Conservation (phyloP, 2,329 filamentous ascomycete species). For the Grosmannia clavigera region DNA sequence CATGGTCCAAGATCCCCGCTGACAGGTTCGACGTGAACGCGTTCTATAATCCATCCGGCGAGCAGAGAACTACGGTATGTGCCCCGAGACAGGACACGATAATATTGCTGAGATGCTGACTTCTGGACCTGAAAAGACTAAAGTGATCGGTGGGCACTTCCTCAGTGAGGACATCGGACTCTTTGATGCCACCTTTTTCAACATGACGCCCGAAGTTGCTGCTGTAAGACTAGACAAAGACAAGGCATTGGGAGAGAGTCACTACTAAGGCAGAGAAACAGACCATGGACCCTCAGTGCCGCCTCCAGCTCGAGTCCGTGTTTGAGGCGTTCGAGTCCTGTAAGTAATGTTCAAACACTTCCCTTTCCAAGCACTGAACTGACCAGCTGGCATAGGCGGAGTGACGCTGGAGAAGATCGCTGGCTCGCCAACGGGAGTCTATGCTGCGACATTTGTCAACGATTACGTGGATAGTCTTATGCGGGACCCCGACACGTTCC, state of each 20-base stretch:
- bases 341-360: not conserved
- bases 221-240: constrained; percentile 9
- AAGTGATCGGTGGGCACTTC: constrained; percentile 21
- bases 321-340: constrained; percentile 18
- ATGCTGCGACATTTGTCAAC: constrained; percentile 13
- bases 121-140: constrained; percentile 4
- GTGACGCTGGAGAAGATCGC: constrained; percentile 9
- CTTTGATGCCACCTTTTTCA: constrained; percentile 19
- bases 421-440: constrained; percentile 12
- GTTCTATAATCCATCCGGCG: constrained; percentile 15
- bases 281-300: constrained; percentile 12
- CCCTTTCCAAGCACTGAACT: too few relatives aligned
- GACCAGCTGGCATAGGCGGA: constrained; percentile 10
- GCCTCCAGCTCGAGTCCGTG: constrained; percentile 11
- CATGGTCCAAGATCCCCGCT: constrained; percentile 11
- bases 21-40: constrained; percentile 22
- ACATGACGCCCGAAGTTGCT: constrained; percentile 17
- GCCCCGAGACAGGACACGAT: constrained; percentile 3
- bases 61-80: not conserved
- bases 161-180: constrained; percentile 10
- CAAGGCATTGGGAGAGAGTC: not conserved
- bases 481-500: constrained; percentile 13
- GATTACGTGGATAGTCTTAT: constrained; percentile 17
- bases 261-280: not conserved
- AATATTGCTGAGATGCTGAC: constrained; percentile 12